Base-by-base conservation (phyloP, 495 filamentous ascomycete genomes). In the Margaritispora aquatica region DNA sequence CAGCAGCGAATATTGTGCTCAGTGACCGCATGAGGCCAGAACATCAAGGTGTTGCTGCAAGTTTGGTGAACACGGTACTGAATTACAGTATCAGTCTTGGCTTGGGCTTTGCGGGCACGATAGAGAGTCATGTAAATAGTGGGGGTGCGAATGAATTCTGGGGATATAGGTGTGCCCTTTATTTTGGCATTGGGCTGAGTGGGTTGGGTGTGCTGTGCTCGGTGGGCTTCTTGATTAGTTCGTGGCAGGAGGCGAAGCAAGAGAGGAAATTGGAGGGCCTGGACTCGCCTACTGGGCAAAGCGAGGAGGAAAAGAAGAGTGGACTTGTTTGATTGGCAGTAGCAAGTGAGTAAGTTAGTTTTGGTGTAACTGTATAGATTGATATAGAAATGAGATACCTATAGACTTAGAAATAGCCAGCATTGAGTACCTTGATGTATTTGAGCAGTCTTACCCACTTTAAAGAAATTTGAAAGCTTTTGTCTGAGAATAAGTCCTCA, bases 31-130 rank as follows among this genome's bases (percentile, higher is more conserved):
- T 88, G 54, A 72, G 71, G 5, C 75, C 74, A 36, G 74, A 85
- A 54, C 79, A 87, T 63, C 84, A 89, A 66, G 86, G 86, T 8
- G 73, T 87, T 10, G 84, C 80, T 2, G 83, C 81, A 0, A 80
- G 74, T n/a, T 68, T 91, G 22, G 80, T 88, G 15, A 84, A 73
- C 46, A 88, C 84, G 0, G 72, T 84, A 5, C 80, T 88, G 50
- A 87, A 88, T 58, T 89, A 88, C 60, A 78, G 73, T 47, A 86
- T 89, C 55, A 81, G 78, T 0, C 64, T 88, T n/a, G 84, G 84
- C 0, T 66, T 90, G 8, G 87, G 87, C 0, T 72, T 89, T 52
- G 85, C 84, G 0, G 85, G 84, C 0, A 88, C 82, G 0, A 75
- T 87, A 4, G 81, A 89, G 64, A 66, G 64, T 7, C 71, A 82